Percentiles rank a stretch among this genome's conserved stretches.
Conservation (phyloP, 768 basidiomycete species). For the Rhodotorula diobovata region DNA sequence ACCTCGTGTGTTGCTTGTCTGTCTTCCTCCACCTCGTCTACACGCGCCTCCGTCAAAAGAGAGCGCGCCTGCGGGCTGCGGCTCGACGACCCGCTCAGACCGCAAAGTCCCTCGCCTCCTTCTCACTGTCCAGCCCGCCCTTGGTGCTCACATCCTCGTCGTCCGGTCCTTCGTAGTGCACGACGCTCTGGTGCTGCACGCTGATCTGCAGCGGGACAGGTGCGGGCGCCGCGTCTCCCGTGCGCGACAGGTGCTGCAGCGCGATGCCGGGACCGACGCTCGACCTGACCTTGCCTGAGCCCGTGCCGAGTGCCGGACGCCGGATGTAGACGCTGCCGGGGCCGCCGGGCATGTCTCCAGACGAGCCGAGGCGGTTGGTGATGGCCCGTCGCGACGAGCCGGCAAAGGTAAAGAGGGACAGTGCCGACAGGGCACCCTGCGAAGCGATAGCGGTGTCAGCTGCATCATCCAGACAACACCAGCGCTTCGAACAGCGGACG, state of each 20-base stretch:
- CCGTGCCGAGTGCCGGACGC: not conserved
- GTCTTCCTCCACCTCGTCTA: too few relatives aligned
- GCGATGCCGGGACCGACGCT: too few relatives aligned
- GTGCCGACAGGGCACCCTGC: constrained; percentile 3
- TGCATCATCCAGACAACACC: too few relatives aligned
- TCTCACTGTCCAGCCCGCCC: too few relatives aligned
- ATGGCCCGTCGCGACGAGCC: not conserved
- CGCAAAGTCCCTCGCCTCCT: too few relatives aligned
- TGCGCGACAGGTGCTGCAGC: not conserved
- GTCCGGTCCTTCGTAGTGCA: not conserved
- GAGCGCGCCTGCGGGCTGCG: too few relatives aligned
- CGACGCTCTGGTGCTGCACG: not conserved
- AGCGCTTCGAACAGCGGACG: too few relatives aligned
- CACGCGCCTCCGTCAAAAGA: too few relatives aligned
- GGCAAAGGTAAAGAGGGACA: constrained; percentile 15
- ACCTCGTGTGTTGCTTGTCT: too few relatives aligned
- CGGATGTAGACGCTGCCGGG: not conserved
- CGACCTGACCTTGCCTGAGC: not conserved
- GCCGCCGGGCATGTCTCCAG: not conserved
- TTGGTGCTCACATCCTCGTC: not conserved
- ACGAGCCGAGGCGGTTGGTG: constrained; percentile 1
- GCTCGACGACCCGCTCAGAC: too few relatives aligned
- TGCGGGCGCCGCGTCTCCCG: too few relatives aligned
- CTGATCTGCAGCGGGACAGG: not conserved
- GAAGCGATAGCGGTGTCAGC: not conserved